Evolutionary conservation across 306 rosid species (phyloP), one percentile per base, ranked within the genome.

Genomic region (Quercus mongolica): DNA sequence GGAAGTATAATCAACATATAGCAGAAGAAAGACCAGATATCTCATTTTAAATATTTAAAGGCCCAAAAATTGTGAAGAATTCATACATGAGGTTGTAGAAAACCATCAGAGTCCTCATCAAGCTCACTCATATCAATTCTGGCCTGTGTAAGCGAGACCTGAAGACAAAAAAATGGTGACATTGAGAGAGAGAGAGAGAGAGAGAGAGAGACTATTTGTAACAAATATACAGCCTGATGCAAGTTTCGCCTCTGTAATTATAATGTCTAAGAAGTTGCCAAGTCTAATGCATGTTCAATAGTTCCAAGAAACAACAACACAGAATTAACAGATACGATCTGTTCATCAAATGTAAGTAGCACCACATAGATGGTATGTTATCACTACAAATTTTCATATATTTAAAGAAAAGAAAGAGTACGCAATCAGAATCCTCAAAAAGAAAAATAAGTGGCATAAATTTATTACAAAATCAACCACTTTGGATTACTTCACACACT

Each of bases 111-210:
- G 84, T 96, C 99, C 84, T 89, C 97, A 63, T 96, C 99, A 55
- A 96, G 96, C 86, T 96, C 99, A 75, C 99, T 96, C 99, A 93
- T 96, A 83, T 96, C 99, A 83, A 96, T 96, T 81, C 99, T 83
- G 49, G 99, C 99, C 82, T 96, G 99, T 3, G 99, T 96, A 86
- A 96, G 97, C 63, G 99, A 96, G 41, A 96, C 99, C 99, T 96
- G 90, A 69, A 84, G 69, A 72, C 65, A 75, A 49, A 83, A 88
- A 67, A 72, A 69, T 77, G 74, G 81, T 69, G 55, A 82, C 14
- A 35, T 85, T 58, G 81, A 72, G 51, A 26, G 28, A 26, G 28
- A 72, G 51, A 23, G 28, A 67, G 51, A 23, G 28, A 67, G 76
- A 23, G 28, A 67, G 76, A 80, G 52, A 74, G 63, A 78, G 17